Percentiles rank a stretch among this genome's conserved stretches.
Evolutionary conservation across 805 yeast genomes (phyloP).

Genomic region (Wickerhamomyces silvicola): DNA sequence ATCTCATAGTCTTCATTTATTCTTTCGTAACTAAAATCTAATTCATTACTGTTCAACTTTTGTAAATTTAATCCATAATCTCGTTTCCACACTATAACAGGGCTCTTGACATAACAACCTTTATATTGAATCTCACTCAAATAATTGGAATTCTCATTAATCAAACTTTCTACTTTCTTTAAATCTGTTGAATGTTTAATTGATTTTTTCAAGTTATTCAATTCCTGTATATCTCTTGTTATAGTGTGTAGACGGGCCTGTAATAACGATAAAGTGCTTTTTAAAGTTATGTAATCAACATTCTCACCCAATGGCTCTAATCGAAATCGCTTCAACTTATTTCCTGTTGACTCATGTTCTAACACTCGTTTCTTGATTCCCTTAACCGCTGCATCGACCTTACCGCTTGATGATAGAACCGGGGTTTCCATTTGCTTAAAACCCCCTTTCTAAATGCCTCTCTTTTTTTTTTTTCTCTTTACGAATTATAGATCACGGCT

Average conservation of each 20-base stretch:
- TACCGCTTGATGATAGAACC: too few species aligned
- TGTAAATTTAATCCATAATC: constrained; percentile 19
- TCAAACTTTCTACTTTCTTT: constrained; percentile 10
- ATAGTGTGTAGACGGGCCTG: constrained; percentile 12
- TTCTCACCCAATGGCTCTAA: constrained; percentile 11
- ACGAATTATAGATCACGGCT: too few species aligned
- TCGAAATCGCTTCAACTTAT: constrained; percentile 12
- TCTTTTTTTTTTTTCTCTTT: too few species aligned
- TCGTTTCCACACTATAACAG: constrained; percentile 18
- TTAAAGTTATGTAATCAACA: constrained; percentile 18
- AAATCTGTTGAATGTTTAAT: constrained; percentile 11
- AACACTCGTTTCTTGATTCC: too few species aligned
- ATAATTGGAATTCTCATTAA: constrained; percentile 13
- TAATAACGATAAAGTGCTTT: constrained; percentile 18
- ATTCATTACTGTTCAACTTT: constrained; percentile 6
- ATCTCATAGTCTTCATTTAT: constrained; percentile 22
- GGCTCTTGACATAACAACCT: constrained; percentile 19
- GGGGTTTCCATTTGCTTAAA: too few species aligned
- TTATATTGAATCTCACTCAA: constrained; percentile 22
- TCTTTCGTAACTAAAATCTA: constrained; percentile 8
- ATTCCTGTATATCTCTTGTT: constrained; percentile 16
- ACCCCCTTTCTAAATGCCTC: too few species aligned
- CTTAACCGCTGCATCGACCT: too few species aligned
- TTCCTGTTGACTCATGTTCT: too few species aligned
- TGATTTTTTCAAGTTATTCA: constrained; percentile 14